Evolutionary conservation across 1,284 basidiomycete genomes (phyloP).

Genomic region (Wallemia ichthyophaga): DNA sequence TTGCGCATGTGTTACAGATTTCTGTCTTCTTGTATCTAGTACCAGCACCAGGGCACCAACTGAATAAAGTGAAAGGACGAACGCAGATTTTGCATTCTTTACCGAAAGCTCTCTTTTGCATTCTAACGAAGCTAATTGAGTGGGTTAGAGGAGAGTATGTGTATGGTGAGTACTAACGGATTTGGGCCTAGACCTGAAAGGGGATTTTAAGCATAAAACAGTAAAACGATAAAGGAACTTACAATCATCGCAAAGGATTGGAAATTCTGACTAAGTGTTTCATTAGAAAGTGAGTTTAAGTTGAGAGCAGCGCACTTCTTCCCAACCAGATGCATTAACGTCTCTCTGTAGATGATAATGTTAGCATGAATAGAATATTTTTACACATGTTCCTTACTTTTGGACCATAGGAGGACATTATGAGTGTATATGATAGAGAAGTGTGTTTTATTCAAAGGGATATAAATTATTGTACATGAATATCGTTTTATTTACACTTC

Average conservation of each 20-base stretch:
- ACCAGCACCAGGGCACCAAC: constrained; percentile 83
- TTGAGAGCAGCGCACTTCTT: background rate
- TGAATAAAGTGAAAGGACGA: constrained; percentile 59
- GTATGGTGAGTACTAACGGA: too few species aligned
- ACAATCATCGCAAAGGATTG: background rate
- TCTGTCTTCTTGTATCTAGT: constrained; percentile 92
- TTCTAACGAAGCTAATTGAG: constrained; percentile 6
- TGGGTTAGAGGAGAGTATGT: too few species aligned
- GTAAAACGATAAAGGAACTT: background rate
- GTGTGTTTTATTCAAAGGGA: too few species aligned
- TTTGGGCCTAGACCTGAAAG: background rate
- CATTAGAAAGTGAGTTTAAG: background rate
- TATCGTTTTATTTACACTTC: too few species aligned
- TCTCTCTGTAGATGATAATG: background rate
- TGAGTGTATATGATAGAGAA: too few species aligned
- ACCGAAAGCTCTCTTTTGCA: constrained; percentile 87
- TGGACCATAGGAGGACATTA: background rate
- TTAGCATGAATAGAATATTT: background rate
- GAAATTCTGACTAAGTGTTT: background rate
- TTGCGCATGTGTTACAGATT: constrained; percentile 92
- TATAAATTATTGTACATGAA: too few species aligned
- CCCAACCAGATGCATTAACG: background rate
- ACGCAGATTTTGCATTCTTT: constrained; percentile 86
- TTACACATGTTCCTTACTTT: background rate
- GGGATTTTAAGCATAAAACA: background rate